These are phyloP conservation scores for Ilyonectria sp. DNA, from an alignment of 2,329 filamentous ascomycete genomes.

Conservation along the genomic window DNA sequence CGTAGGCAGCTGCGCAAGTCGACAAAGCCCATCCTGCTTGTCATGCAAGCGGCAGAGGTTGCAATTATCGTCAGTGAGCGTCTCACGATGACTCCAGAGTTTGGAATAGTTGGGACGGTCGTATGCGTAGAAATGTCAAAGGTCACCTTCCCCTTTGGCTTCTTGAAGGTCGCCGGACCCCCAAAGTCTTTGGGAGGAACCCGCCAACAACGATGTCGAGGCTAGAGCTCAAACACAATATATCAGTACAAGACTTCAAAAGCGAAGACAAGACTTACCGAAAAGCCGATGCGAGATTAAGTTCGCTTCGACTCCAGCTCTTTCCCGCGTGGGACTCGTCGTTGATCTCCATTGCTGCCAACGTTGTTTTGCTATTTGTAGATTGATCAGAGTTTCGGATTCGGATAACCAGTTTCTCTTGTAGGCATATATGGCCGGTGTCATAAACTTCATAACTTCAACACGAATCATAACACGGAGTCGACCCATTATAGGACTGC, in stretches of 20 bases:
- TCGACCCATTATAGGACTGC: no score
- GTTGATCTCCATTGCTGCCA: background rate
- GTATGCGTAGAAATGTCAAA: background rate
- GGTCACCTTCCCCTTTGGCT: background rate
- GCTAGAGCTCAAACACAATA: no score
- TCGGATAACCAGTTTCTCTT: background rate
- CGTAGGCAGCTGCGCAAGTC: background rate
- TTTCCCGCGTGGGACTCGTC: background rate
- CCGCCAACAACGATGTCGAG: background rate
- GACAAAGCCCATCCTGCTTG: conserved; percentile 2
- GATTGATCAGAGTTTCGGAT: background rate
- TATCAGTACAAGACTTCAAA: background rate
- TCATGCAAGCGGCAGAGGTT: background rate
- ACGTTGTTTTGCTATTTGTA: background rate
- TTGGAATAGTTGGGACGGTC: background rate
- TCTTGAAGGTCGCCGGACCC: no score
- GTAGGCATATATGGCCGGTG: background rate
- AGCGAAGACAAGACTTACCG: no score
- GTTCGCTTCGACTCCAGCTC: background rate
- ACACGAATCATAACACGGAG: no score
- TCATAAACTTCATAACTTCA: no score
- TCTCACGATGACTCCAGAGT: background rate
- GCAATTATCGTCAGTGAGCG: background rate
- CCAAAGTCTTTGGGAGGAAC: background rate
- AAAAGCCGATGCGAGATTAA: background rate